Conservation (phyloP, 345 rosid species). For the Erysimum cheiranthoides region DNA sequence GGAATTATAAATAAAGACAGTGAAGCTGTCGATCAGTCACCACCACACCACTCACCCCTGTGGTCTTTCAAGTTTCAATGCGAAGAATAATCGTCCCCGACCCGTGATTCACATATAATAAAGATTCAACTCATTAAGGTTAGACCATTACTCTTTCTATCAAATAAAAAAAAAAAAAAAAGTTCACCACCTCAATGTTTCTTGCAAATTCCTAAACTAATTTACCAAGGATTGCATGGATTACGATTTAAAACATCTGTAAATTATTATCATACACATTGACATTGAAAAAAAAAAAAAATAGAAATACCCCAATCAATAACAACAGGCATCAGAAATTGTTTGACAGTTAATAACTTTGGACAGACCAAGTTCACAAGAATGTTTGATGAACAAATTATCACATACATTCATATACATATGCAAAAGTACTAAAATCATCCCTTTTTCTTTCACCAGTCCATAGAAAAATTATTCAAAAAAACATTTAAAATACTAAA, state of each 20-base stretch:
- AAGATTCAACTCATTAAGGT: background rate
- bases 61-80: slow-evolving; percentile 34
- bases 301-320: slow-evolving; percentile 3
- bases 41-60: background rate
- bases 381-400: background rate
- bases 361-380: background rate
- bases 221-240: no score
- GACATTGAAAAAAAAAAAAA: background rate
- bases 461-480: no score
- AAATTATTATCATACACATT: background rate
- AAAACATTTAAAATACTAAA: no score
- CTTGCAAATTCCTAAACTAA: background rate
- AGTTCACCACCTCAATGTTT: background rate
- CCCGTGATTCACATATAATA: slow-evolving; percentile 30
- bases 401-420: background rate
- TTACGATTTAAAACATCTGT: background rate
- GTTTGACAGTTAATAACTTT: background rate
- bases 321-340: background rate
- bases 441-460: no score
- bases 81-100: slow-evolving; percentile 28
- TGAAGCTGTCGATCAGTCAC: slow-evolving; percentile 27
- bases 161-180: no score
- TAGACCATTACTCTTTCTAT: no score
- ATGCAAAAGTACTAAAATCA: slow-evolving; percentile 1
- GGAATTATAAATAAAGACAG: slow-evolving; percentile 11